Evolutionary conservation across 495 filamentous ascomycete genomes (phyloP), one percentile per base, ranked within the genome.

Genomic region (Penicillium argentinense): DNA sequence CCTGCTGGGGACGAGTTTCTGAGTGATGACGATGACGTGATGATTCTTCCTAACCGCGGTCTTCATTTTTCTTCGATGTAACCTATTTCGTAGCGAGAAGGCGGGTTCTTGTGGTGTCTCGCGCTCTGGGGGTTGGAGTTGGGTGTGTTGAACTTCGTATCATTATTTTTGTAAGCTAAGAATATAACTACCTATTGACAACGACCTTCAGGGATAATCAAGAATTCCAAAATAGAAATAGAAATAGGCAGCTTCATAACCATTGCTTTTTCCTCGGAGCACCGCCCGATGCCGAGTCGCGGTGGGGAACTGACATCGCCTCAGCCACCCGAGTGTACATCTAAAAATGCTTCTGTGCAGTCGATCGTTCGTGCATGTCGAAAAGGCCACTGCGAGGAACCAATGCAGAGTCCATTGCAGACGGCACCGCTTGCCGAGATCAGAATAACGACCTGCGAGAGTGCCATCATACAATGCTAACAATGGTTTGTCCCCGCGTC

Each of bases 401-500:
- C 18, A 8, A 7, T 36, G 33, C 33, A 21, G 4, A 19, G 33
- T 36, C 8, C 11, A 36, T 36, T 18, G 12, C 16, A 36, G 33
- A 36, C 33, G 17, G 33, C 33, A 36, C 33, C 6, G 7, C 16
- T 21, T 21, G 33, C 33, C 33, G 33, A 36, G 17, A 36, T 36
- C 33, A 23, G 16, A 34, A 36, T 24, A 22, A 12, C 13, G 16
- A 39, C 13, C n/a, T 16, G 8, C 37, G 19, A 4, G 6, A 24
- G 19, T 26, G 11, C 21, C 37, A 24, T 39, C 11, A 18, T 32
- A 29, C 17, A 23, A 25, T 16, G 12, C 25, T 14, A n/a, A n/a
- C n/a, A n/a, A n/a, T n/a, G n/a, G n/a, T 34, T 9, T 14, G 16
- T 13, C 39, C 47, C 49, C 47, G 56, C 59, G 59, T 62, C 59